A percentile compares a stretch with the other conserved stretches of the same genome.
phyloP scores from a whole-genome alignment of 2,329 filamentous ascomycete species.

The Furcasterigmium furcatum region DNA sequence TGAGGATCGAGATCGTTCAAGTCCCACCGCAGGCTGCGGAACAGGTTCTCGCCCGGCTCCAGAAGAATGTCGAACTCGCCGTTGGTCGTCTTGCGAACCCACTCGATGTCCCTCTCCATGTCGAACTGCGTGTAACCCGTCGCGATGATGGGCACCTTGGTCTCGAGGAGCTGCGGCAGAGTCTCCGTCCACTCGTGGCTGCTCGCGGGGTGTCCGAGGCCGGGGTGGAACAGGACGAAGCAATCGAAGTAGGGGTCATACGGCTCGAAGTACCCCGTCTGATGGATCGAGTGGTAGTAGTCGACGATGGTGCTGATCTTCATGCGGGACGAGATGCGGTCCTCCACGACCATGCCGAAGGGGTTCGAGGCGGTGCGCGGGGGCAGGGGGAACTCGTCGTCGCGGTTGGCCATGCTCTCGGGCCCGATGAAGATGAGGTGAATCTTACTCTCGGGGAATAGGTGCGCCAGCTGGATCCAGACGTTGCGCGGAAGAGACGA shows the following conservation, averaged over 20 bases:
- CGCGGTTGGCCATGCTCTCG: slow-evolving; percentile 92
- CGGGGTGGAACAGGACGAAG: slow-evolving; percentile 95
- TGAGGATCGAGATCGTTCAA: slow-evolving; percentile 93
- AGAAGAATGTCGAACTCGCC: slow-evolving; percentile 92
- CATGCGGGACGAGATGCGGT: slow-evolving; percentile 81
- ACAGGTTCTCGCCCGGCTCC: slow-evolving; percentile 89
- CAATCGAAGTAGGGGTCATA: slow-evolving; percentile 99
- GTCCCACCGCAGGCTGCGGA: slow-evolving; percentile 94
- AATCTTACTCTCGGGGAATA: slow-evolving; percentile 89
- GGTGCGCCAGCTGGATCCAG: slow-evolving; percentile 90
- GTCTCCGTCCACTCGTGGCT: slow-evolving; percentile 94
- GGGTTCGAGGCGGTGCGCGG: slow-evolving; percentile 82
- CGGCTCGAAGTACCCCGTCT: slow-evolving; percentile 84
- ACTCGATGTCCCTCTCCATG: slow-evolving; percentile 88
- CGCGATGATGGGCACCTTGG: slow-evolving; percentile 89
- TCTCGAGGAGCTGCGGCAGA: slow-evolving; percentile 84
- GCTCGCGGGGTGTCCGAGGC: slow-evolving; percentile 88
- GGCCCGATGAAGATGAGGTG: slow-evolving; percentile 94
- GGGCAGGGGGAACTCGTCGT: slow-evolving; percentile 88
- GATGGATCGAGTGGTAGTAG: slow-evolving; percentile 95
- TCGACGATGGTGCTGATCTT: slow-evolving; percentile 98
- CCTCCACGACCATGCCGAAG: slow-evolving; percentile 91
- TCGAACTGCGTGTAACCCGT: slow-evolving; percentile 97
- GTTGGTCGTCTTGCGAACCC: slow-evolving; percentile 79
- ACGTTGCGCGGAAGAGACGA: slow-evolving; percentile 91